Conservation (phyloP, 2,329 filamentous ascomycete species). For the Sclerotinia subarctica region DNA sequence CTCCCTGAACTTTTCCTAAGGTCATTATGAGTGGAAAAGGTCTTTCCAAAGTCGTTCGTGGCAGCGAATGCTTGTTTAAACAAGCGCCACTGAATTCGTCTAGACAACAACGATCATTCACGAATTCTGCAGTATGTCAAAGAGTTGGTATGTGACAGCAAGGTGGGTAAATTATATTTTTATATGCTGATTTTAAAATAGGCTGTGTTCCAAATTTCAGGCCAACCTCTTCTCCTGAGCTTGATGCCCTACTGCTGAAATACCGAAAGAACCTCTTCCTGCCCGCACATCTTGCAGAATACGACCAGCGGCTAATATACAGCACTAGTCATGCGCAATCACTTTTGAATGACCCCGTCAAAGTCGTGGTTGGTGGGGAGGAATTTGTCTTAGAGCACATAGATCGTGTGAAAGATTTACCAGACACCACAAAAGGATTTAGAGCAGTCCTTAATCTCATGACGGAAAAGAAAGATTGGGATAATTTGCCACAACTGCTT, state of each 20-base stretch:
- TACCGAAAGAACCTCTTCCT: constrained; percentile 60
- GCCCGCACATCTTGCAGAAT: constrained; percentile 54
- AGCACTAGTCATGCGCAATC: constrained; percentile 45
- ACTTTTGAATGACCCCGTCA: constrained; percentile 54
- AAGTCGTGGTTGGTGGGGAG: constrained; percentile 57
- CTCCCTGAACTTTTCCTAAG: not conserved
- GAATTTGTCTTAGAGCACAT: constrained; percentile 36
- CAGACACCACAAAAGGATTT: constrained; percentile 23
- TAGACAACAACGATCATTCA: constrained; percentile 31
- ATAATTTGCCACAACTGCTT: constrained; percentile 37
- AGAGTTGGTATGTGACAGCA: constrained; percentile 30
- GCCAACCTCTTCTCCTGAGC: constrained; percentile 49
- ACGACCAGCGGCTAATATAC: constrained; percentile 54
- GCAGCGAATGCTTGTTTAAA: constrained; percentile 27
- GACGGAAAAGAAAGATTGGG: constrained; percentile 38
- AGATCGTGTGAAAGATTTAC: constrained; percentile 28
- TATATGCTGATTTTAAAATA: constrained; percentile 19
- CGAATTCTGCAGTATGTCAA: constrained; percentile 31
- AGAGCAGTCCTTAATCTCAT: constrained; percentile 32
- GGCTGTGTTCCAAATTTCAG: constrained; percentile 42
- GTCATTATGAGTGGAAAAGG: constrained; percentile 28
- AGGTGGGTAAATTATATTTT: not conserved
- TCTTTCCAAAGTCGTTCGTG: constrained; percentile 23
- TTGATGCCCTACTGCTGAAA: constrained; percentile 51
- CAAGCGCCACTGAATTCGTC: constrained; percentile 16